Evolutionary conservation across 1,284 basidiomycete genomes (phyloP), one percentile per base, ranked within the genome.

Genomic region (Marasmius oreades): DNA sequence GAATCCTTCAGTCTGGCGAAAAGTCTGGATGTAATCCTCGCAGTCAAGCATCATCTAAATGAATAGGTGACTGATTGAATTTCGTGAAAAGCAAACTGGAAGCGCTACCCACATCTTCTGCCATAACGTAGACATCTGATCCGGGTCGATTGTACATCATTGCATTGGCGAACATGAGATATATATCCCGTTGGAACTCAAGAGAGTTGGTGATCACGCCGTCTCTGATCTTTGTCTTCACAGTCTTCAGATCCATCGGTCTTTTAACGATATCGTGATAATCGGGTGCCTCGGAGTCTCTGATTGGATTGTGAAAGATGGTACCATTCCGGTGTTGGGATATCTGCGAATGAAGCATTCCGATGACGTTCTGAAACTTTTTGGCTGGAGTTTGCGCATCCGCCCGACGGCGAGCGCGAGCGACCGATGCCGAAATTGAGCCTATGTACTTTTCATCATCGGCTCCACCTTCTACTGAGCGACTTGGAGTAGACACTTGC

Each of bases 81-180:
- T 51, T 36, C 26, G 52, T 36, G 51, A 22, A 54, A 47, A 44
- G 20, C 44, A 33, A 51, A 50, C 56, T 33, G 56, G 45, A 5
- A 50, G 45, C 2, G 43, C 46, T 36, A 65, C 84, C 72, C 58
- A 90, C 91, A 76, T 95, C 92, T 67, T 90, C 85, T n/a, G 94
- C 90, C 89, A 96, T 93, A 52, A 80, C 79, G 64, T 88, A 85
- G 11, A 96, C 88, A 67, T 92, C 90, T 22, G 87, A 89, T 4
- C 85, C 86, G 1, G 89, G 88, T 43, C 86, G 79, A 63, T 98
- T 98, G 70, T 93, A 98, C 89, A 97, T 93, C 81, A 95, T 88
- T 12, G 95, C 93, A 67, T 98, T 98, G 34, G 93, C 92, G 70
- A 96, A 95, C 88, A 98, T 93, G 57, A 97, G 76, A 66, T 86